phyloP scores from a whole-genome alignment of 1,284 basidiomycete genomes.

The Pholiota adiposa region DNA sequence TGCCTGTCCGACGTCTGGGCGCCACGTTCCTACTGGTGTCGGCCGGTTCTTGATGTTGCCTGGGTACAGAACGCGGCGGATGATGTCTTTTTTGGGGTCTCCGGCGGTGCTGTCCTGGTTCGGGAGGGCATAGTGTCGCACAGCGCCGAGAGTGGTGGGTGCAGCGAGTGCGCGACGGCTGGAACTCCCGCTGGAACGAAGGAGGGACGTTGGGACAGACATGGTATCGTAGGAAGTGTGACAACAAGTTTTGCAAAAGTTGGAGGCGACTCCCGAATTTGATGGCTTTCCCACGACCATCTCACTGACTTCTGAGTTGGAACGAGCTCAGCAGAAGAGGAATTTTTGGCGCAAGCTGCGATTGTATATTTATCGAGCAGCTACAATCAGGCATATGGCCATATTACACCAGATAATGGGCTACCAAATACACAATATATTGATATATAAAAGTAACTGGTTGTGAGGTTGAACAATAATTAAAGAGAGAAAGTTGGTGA shows the following conservation, averaged over 20 bases:
- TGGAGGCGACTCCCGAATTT: neutral
- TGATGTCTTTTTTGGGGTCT: conserved; percentile 73
- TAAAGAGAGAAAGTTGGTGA: neutral
- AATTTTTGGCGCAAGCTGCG: neutral
- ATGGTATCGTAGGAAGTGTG: neutral
- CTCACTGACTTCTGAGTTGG: neutral
- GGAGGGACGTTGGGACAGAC: neutral
- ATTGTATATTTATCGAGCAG: neutral
- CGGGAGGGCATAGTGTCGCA: conserved; percentile 38
- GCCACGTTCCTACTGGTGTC: conserved; percentile 82
- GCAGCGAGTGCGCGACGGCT: neutral
- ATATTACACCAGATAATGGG: neutral
- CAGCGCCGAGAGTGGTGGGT: neutral
- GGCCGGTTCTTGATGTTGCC: conserved; percentile 68
- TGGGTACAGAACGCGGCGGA: conserved; percentile 83
- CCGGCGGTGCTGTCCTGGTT: conserved; percentile 31
- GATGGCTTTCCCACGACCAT: neutral
- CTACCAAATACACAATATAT: neutral
- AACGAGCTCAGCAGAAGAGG: neutral
- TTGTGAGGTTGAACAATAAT: neutral
- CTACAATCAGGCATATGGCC: neutral
- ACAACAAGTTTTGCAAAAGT: neutral
- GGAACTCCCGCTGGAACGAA: neutral
- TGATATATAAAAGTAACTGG: neutral
- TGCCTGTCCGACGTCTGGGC: conserved; percentile 71